Evolutionary conservation across 768 basidiomycete species (phyloP).

Genomic region (Mycena olivaceomarginata): DNA sequence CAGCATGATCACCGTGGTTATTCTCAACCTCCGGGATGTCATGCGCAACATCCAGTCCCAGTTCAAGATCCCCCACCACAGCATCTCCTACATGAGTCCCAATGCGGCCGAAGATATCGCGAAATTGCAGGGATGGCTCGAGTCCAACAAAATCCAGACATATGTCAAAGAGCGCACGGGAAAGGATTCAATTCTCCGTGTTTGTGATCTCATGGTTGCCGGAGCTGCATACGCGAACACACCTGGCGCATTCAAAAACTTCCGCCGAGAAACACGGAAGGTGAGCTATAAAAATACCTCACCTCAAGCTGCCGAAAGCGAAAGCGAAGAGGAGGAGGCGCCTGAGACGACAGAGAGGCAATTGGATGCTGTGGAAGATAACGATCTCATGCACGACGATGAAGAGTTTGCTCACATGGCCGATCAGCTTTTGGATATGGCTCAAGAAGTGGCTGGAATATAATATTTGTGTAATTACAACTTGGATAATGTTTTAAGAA

Average conservation of each 20-base stretch:
- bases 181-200: too few relatives aligned
- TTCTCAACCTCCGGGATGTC: too few relatives aligned
- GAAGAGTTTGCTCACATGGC: constrained; percentile 34
- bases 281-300: constrained; percentile 7
- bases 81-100: too few relatives aligned
- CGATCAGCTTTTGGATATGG: constrained; percentile 20
- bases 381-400: constrained; percentile 37
- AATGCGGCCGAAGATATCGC: too few relatives aligned
- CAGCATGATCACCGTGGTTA: neutral
- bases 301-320: neutral
- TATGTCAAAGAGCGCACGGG: too few relatives aligned
- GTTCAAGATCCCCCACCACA: too few relatives aligned
- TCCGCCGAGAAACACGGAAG: constrained; percentile 5
- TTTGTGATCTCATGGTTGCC: too few relatives aligned
- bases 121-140: too few relatives aligned
- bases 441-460: constrained; percentile 10
- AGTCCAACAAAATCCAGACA: too few relatives aligned
- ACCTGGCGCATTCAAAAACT: too few relatives aligned
- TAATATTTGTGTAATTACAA: neutral
- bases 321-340: neutral
- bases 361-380: constrained; percentile 11
- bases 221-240: too few relatives aligned
- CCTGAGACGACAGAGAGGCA: neutral
- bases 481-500: neutral
- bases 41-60: too few relatives aligned